Evolutionary conservation across 163 green algal species (phyloP).

Genomic region (Scenedesmus sp.): DNA sequence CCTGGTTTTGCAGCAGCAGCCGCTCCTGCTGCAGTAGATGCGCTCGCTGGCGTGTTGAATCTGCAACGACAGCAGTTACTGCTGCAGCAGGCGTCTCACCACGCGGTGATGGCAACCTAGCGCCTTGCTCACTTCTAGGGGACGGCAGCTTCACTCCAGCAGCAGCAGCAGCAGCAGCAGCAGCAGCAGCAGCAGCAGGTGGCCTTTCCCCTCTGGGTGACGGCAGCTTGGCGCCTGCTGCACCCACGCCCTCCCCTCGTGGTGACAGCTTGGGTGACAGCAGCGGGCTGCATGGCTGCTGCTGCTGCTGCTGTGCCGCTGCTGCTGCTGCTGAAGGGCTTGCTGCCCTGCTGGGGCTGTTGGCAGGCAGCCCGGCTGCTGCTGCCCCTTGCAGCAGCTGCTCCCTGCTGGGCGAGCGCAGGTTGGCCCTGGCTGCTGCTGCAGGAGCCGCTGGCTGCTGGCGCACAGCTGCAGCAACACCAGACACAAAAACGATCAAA

Average conservation of each 20-base stretch:
- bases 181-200: background rate
- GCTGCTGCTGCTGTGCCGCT: background rate
- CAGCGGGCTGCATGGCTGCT: background rate
- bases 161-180: slow-evolving; percentile 1
- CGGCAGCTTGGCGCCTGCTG: background rate
- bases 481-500: no score
- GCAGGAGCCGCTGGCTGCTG: background rate
- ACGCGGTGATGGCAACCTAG: background rate
- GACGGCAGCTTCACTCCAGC: background rate
- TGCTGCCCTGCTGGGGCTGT: background rate
- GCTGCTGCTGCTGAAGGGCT: slow-evolving; percentile 14
- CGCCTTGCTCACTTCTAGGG: background rate
- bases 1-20: slow-evolving; percentile 38
- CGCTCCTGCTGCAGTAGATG: slow-evolving; percentile 45
- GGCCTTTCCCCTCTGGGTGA: background rate
- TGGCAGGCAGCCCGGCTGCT: background rate
- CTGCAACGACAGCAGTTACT: background rate
- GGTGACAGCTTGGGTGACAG: background rate
- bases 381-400: slow-evolving; percentile 5
- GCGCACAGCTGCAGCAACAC: background rate
- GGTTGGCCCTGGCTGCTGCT: background rate
- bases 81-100: background rate
- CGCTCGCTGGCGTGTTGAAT: background rate
- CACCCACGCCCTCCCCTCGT: background rate
- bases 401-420: slow-evolving; percentile 13